Evolutionary conservation across 352 stramenopile species (phyloP), one percentile per base, ranked within the genome.

Genomic region (Phytopythium helicoides): DNA sequence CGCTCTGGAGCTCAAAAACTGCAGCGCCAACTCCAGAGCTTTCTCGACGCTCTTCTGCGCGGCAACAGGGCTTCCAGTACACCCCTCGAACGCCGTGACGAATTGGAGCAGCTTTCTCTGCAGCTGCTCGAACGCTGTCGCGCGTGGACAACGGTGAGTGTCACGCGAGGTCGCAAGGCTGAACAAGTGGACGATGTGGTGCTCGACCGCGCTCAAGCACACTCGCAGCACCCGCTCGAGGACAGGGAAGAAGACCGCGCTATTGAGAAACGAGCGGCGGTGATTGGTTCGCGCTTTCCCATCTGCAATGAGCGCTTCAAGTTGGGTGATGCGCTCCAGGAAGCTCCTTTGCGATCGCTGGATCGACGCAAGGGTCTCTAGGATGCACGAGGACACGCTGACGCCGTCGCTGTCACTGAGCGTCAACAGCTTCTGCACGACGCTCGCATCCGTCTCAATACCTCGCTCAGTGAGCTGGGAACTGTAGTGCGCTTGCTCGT

Each of bases 41-140:
- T 89, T 82, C 25, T 87, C 73, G 2, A 45, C 52, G 54, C 75
- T 87, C 23, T 85, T 86, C 54, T 74, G 62, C 1, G 70, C 69
- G 12, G 60, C 57, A 31, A 71, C 59, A 11, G 51, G 50, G 42
- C 64, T 80, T 0, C 75, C 68, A 6, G 68, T 71, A 49, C 73
- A 89, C 9, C 78, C 75, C 68, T 89, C 73, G 50, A 89, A 89
- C 8, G 76, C 80, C 0, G 73, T 87, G 53, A 85, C 64, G 44
- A 84, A 87, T 52, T 84, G 75, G 47, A 87, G 46, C 10, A 86
- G 63, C 54, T 89, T 89, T 23, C 54, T 60, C 52, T 89, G 78
- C 9, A 89, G 52, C 28, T 70, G 53, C 44, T 87, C 75, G 37
- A 86, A 60, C 16, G 53, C 16, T 6, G n/a, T 33, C 6, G 50